Evolutionary conservation across 345 rosid species (phyloP), one percentile per base, ranked within the genome.

Genomic region (thale cress (Arabidopsis thaliana)): DNA sequence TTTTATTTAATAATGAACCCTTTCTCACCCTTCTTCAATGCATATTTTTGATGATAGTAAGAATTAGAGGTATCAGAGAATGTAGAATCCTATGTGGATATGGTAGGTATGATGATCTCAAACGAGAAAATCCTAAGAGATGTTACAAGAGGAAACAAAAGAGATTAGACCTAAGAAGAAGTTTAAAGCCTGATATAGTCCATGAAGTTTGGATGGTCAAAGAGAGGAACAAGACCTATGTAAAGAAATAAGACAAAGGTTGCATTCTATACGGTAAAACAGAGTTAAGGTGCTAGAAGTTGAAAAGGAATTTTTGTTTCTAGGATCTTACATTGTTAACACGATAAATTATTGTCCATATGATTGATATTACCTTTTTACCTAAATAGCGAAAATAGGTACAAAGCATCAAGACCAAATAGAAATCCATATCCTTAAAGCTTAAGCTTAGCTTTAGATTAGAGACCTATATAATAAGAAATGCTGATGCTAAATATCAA

Each of bases 401-500:
- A 28, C 32, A 28, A 28, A 28, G 4, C 32, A 28, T 28, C 32
- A 28, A 3, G 4, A 28, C 32, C 32, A 28, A 28, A 28, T 28
- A 28, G 32, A 28, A 28, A 28, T 28, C 32, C 32, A 28, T 28
- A 28, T 28, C 32, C 32, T 2, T 28, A 28, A 34, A 58, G 42
- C 42, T 58, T 34, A 25, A 52, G 13, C 10, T 48, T 5, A 13
- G 16, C 36, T 53, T 28, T 28, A 0, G 2, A 55, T 28, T 28
- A 0, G 2, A 55, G 5, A 13, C 23, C n/a, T 2, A 6, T 0
- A 53, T 6, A 14, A 32, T 30, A 13, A 12, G 4, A 45, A 14
- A 5, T n/a, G 6, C 7, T 2, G 16, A 3, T 30, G 6, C 60
- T 71, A 60, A 23, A 4, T 23, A 55, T 62, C 70, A 73, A 73